Percentiles rank a stretch among this genome's conserved stretches.
phyloP scores from a whole-genome alignment of 805 yeast genomes.

The Saturnispora ahearnii region DNA sequence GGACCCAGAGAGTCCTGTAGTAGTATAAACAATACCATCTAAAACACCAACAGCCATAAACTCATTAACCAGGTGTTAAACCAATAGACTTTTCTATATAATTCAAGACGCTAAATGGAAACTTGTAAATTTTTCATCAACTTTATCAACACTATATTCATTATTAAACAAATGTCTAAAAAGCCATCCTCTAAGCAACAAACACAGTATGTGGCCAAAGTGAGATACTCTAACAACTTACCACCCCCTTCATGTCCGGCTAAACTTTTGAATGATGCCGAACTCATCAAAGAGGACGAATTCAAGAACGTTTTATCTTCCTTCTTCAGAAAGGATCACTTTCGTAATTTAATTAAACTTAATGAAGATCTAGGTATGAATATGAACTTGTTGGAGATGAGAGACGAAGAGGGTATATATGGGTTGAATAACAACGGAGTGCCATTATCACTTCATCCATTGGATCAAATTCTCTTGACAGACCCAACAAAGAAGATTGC shows the following conservation, averaged over 20 bases:
- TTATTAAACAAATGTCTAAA: neutral
- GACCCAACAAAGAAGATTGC: conserved; percentile 58
- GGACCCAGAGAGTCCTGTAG: conserved; percentile 41
- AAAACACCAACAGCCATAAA: conserved; percentile 24
- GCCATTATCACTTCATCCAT: conserved; percentile 52
- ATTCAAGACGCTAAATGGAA: neutral
- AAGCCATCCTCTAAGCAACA: conserved; percentile 6
- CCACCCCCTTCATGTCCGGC: conserved; percentile 96
- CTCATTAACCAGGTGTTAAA: neutral
- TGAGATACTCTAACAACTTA: conserved; percentile 73
- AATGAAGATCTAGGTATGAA: conserved; percentile 65
- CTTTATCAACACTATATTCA: neutral
- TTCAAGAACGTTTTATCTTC: conserved; percentile 56
- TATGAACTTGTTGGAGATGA: conserved; percentile 57
- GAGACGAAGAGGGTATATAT: conserved; percentile 33
- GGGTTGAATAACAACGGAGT: conserved; percentile 14
- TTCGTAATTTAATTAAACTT: conserved; percentile 49
- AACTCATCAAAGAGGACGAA: conserved; percentile 30
- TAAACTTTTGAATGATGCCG: conserved; percentile 46
- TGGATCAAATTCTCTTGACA: conserved; percentile 64
- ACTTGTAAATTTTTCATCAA: neutral
- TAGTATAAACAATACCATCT: conserved; percentile 42
- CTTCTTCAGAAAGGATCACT: conserved; percentile 65
- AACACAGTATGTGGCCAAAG: conserved; percentile 54
- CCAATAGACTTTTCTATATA: neutral